Conservation (phyloP, 345 rosid genomes). For the Murraya koenigii region DNA sequence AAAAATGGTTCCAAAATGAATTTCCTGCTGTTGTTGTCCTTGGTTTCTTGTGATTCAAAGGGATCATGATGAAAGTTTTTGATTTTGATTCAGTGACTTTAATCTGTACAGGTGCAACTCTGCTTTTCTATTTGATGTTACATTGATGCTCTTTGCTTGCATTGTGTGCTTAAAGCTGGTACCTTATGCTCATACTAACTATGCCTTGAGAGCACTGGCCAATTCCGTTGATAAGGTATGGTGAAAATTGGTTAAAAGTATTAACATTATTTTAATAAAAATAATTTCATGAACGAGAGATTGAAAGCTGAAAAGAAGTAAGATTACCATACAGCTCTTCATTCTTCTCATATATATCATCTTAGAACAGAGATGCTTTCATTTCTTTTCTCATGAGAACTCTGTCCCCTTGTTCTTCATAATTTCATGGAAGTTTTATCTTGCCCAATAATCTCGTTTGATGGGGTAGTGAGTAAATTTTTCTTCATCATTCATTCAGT, state of each 20-base stretch:
- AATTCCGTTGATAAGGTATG: constrained; percentile 66
- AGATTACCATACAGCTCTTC: background rate
- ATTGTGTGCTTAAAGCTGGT: constrained; percentile 95
- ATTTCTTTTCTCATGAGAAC: background rate
- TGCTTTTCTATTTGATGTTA: constrained; percentile 76
- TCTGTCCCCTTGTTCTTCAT: background rate
- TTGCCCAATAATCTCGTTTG: background rate
- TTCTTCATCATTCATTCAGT: constrained; percentile 9
- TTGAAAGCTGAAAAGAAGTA: background rate
- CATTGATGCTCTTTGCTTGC: constrained; percentile 91
- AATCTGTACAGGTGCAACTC: constrained; percentile 77
- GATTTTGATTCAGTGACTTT: constrained; percentile 17
- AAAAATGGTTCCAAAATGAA: background rate
- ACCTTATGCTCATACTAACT: constrained; percentile 89
- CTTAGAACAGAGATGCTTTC: background rate
- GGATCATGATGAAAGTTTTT: background rate
- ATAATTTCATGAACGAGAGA: background rate
- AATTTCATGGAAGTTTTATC: background rate
- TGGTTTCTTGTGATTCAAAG: background rate
- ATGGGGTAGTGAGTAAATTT: background rate
- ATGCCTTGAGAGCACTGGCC: constrained; percentile 71
- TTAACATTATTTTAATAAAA: background rate
- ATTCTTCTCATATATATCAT: background rate
- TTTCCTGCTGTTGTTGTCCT: background rate
- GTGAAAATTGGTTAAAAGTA: background rate